Evolutionary conservation across 768 basidiomycete genomes (phyloP).

Genomic region (Pulveroboletus sp.): DNA sequence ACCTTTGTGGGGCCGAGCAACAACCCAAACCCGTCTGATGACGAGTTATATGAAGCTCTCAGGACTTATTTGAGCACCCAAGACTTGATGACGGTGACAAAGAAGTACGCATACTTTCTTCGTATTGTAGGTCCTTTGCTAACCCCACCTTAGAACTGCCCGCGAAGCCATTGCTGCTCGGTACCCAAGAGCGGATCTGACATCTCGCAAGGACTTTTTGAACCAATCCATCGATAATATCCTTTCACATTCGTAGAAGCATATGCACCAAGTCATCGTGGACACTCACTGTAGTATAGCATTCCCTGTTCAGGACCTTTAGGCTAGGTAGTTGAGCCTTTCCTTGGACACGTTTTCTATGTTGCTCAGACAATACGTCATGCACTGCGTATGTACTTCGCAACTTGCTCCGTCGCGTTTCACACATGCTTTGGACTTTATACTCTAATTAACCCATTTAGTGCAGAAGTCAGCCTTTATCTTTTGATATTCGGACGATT

Average conservation of each 20-base stretch:
- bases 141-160: slow-evolving; percentile 41
- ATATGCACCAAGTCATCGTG: slow-evolving; percentile 1
- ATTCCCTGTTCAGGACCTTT: slow-evolving; percentile 7
- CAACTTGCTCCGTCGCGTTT: neutral
- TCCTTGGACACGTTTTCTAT: slow-evolving; percentile 7
- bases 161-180: slow-evolving; percentile 57
- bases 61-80: slow-evolving; percentile 57
- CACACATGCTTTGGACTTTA: slow-evolving; percentile 9
- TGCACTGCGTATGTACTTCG: slow-evolving; percentile 1
- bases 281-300: slow-evolving; percentile 1
- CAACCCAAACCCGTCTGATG: slow-evolving; percentile 54
- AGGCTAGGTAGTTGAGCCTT: neutral
- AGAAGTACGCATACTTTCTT: slow-evolving; percentile 42
- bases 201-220: slow-evolving; percentile 53
- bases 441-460: neutral
- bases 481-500: too few species aligned
- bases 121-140: neutral
- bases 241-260: slow-evolving; percentile 46
- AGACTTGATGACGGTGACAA: slow-evolving; percentile 69
- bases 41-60: slow-evolving; percentile 53
- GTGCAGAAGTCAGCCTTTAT: too few species aligned
- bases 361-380: slow-evolving; percentile 5
- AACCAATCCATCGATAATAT: slow-evolving; percentile 66
- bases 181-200: slow-evolving; percentile 65
- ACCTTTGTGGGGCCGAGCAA: slow-evolving; percentile 47